Base-by-base conservation (phyloP, 805 yeast genomes). In the Saturnispora zaruensis region DNA sequence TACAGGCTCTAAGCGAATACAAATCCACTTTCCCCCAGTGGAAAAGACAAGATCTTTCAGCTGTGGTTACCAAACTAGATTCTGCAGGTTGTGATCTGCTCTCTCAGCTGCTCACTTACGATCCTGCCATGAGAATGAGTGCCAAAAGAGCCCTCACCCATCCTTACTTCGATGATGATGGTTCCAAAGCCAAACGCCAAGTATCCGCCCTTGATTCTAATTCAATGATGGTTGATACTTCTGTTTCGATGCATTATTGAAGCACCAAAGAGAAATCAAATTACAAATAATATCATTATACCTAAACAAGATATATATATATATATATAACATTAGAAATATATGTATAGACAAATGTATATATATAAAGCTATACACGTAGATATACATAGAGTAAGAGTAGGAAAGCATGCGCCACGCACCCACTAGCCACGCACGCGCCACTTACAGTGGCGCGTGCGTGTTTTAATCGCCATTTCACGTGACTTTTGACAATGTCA, bases 11-110 rank as follows among this genome's bases (percentile, higher is more conserved):
- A 65, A 96, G 97, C 16, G 97, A 93, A 69, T 93, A 84, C 71
- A 89, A 89, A 68, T 81, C 91, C 44, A 85, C 95, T 18, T 88
- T 90, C 75, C 96, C 96, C 24, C 87, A 86, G 64, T 88, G 96
- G 95, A 67, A 75, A 41, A 81, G 82, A 60, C 86, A 81, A 66
- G 78, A 80, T 59, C 67, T 93, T 59, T 71, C 79, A n/a, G 77
- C 75, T 41, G 75, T 78, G 46, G 90, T 87, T 30, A 93, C 96
- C 1, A 77, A 80, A 11, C 73, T 93, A 52, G 96, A 90, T 66
- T 70, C 75, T 13, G 82, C 84, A 53, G 99, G 98, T 24, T 77
- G 88, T 52, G 93, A 90, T 61, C 72, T 93, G 54, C 74, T 93
- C 57, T 84, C 80, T 59, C 81, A 80, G 54, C 73, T 93, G 69